Conservation (phyloP, 2,329 filamentous ascomycete genomes). For the Beauveria varroae region DNA sequence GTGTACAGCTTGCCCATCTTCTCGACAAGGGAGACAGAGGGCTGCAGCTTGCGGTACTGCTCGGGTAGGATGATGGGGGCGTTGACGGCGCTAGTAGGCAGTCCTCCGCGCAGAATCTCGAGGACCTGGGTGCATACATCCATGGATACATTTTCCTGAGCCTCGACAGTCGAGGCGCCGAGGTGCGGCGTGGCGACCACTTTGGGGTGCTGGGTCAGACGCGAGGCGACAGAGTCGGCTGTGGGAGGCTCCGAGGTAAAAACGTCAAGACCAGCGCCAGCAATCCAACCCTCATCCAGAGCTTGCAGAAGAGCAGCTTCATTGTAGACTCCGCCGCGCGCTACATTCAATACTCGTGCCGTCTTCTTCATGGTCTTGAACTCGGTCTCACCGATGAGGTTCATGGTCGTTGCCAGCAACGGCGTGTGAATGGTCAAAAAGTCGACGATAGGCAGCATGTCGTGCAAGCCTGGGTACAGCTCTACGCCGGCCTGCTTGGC, state of each 20-base stretch:
- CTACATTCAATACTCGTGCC: constrained; percentile 70
- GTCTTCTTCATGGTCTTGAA: constrained; percentile 64
- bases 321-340: constrained; percentile 72
- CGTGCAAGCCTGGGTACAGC: constrained; percentile 46
- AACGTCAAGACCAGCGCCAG: constrained; percentile 72
- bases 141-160: constrained; percentile 75
- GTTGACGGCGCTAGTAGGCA: constrained; percentile 72
- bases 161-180: constrained; percentile 72
- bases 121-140: constrained; percentile 77
- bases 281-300: constrained; percentile 62
- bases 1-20: constrained; percentile 75
- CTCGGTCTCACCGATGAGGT: constrained; percentile 62
- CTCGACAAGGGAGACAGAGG: constrained; percentile 69
- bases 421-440: constrained; percentile 80
- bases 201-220: constrained; percentile 59
- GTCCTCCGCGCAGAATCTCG: constrained; percentile 61
- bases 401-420: constrained; percentile 66
- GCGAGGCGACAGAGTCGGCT: constrained; percentile 47
- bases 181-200: constrained; percentile 75
- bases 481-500: constrained; percentile 60
- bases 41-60: constrained; percentile 70
- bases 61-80: constrained; percentile 74
- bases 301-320: constrained; percentile 65
- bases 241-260: constrained; percentile 66
- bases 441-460: constrained; percentile 59